These are phyloP conservation scores for Leccinum huronense DNA, from an alignment of 1,284 basidiomycete species.

Conservation along the genomic window DNA sequence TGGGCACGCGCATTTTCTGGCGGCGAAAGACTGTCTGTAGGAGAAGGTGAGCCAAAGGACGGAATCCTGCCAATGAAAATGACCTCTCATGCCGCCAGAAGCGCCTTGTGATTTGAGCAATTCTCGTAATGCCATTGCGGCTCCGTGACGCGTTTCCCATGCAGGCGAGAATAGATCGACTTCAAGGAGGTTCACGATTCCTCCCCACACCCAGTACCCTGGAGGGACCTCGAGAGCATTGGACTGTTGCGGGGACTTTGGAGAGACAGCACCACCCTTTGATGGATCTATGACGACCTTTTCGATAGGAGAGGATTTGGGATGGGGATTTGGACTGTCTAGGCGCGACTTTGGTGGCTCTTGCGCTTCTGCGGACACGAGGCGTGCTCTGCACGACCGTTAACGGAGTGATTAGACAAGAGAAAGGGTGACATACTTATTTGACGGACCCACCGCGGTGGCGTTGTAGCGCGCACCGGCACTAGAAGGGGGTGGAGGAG, in stretches of 20 bases:
- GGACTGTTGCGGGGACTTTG: conserved; percentile 70
- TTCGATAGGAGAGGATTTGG: conserved; percentile 44
- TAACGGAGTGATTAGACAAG: conserved; percentile 11
- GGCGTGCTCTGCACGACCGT: conserved; percentile 53
- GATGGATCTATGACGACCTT: conserved; percentile 73
- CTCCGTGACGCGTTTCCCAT: conserved; percentile 96
- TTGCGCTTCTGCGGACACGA: conserved; percentile 59
- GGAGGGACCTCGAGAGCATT: conserved; percentile 69
- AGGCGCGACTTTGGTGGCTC: conserved; percentile 47
- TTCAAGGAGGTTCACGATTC: conserved; percentile 79
- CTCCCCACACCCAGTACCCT: conserved; percentile 88
- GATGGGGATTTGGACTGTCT: conserved; percentile 50
- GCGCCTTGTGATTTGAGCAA: conserved; percentile 84
- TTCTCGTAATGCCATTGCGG: conserved; percentile 89
- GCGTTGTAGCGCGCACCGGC: conserved; percentile 56
- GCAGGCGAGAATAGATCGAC: conserved; percentile 84
- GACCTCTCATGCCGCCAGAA: conserved; percentile 78
- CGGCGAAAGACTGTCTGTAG: conserved; percentile 46
- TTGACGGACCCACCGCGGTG: conserved; percentile 51
- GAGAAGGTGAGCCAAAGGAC: conserved; percentile 6
- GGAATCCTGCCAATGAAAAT: conserved; percentile 9
- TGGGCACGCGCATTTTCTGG: conserved; percentile 68
- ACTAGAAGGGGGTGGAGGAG: conserved; percentile 58
- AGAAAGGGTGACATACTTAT: conserved; percentile 51
- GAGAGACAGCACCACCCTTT: conserved; percentile 77